Conservation (phyloP, 805 yeast species). For the Suhomyces kilbournensis region DNA sequence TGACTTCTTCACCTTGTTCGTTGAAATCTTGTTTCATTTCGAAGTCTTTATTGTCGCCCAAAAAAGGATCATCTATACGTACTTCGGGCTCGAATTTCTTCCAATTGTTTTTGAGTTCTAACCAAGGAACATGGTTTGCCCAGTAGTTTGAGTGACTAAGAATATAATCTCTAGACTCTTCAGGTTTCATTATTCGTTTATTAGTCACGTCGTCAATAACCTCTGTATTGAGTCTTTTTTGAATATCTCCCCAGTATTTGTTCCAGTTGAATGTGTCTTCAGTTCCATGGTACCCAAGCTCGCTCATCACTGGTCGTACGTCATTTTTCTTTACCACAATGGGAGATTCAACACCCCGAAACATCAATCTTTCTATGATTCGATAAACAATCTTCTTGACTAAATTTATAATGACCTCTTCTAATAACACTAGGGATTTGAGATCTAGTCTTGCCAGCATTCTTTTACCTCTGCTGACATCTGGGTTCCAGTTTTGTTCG, state of each 20-base stretch:
- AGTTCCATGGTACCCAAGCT: background rate
- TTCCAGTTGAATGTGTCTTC: conserved; percentile 7
- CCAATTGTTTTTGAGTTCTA: background rate
- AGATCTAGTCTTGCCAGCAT: conserved; percentile 2
- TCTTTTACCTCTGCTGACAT: background rate
- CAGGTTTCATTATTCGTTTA: conserved; percentile 4
- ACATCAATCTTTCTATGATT: background rate
- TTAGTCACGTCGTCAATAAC: conserved; percentile 8
- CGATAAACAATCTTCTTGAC: conserved; percentile 6
- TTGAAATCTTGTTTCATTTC: background rate
- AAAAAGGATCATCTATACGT: conserved; percentile 1
- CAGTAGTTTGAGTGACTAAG: background rate
- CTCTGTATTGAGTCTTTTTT: conserved; percentile 1
- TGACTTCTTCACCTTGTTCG: background rate
- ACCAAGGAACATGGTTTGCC: conserved; percentile 2
- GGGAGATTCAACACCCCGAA: background rate
- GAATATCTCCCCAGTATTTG: conserved; percentile 7
- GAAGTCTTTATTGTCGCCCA: background rate
- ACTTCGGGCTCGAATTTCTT: background rate
- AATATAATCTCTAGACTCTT: conserved; percentile 6
- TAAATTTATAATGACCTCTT: conserved; percentile 7
- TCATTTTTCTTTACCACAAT: background rate
- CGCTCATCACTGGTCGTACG: conserved; percentile 1
- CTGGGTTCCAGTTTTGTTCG: conserved; percentile 1
- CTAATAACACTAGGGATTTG: conserved; percentile 6